Conservation (phyloP, 2,329 filamentous ascomycete genomes). For the Penicillium sp. region DNA sequence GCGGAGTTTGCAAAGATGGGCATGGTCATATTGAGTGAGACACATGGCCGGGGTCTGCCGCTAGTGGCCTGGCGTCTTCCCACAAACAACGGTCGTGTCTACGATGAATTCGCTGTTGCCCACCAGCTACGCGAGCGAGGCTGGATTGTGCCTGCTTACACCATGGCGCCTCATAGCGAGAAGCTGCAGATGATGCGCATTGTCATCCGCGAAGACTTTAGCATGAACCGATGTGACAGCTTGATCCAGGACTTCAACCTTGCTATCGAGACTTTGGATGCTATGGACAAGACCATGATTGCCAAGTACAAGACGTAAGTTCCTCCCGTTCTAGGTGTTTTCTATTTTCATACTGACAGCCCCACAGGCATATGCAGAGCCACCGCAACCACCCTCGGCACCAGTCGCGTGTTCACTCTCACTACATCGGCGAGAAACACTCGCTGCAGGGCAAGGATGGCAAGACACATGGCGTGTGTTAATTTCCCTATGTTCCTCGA, state of each 20-base stretch:
- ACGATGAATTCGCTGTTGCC: constrained; percentile 75
- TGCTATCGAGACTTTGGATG: constrained; percentile 66
- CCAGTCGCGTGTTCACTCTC: constrained; percentile 47
- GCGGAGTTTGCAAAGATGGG: constrained; percentile 69
- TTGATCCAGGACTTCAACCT: constrained; percentile 77
- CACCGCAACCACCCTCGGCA: constrained; percentile 56
- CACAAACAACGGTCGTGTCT: constrained; percentile 54
- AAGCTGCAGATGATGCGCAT: constrained; percentile 87
- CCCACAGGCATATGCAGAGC: constrained; percentile 50
- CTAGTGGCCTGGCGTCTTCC: constrained; percentile 84
- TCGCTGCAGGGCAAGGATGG: constrained; percentile 85
- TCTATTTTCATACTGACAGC: neutral
- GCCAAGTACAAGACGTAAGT: constrained; percentile 65
- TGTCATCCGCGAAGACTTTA: constrained; percentile 91
- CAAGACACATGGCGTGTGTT: constrained; percentile 88
- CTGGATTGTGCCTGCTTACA: constrained; percentile 95
- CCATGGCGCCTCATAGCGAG: constrained; percentile 86
- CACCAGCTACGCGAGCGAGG: constrained; percentile 82
- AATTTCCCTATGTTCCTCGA: neutral
- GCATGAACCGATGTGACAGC: constrained; percentile 73
- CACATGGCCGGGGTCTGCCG: constrained; percentile 73
- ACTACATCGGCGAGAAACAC: constrained; percentile 72
- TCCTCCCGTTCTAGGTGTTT: neutral
- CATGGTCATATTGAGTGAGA: constrained; percentile 85
- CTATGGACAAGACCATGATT: constrained; percentile 71